Conservation (phyloP, 192 early-diverging fungal species). For the Coemansia furcata region DNA sequence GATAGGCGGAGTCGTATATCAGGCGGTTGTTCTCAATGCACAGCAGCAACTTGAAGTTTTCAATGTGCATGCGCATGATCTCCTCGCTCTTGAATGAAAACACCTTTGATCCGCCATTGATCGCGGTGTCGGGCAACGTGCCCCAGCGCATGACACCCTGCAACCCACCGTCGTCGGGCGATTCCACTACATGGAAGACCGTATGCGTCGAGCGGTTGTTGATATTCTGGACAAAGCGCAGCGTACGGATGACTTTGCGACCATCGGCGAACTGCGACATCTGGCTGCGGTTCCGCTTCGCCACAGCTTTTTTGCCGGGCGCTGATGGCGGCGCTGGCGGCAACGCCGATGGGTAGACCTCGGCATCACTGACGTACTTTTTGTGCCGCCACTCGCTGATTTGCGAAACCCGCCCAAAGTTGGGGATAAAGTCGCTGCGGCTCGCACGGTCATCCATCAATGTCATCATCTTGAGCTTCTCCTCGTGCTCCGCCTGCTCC, state of each 20-base stretch:
- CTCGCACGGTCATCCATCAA: constrained; percentile 61
- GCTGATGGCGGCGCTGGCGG: constrained; percentile 10
- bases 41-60: constrained; percentile 51
- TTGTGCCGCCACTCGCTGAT: constrained; percentile 69
- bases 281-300: constrained; percentile 43
- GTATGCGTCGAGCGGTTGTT: constrained; percentile 58
- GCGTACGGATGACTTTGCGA: constrained; percentile 63
- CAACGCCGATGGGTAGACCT: constrained; percentile 43
- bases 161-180: constrained; percentile 48
- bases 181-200: constrained; percentile 60
- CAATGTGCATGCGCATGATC: constrained; percentile 52
- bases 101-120: constrained; percentile 64
- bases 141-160: constrained; percentile 72
- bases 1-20: constrained; percentile 45
- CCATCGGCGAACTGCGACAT: constrained; percentile 56
- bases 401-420: constrained; percentile 67
- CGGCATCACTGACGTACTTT: constrained; percentile 55
- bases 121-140: constrained; percentile 58
- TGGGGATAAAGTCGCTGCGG: constrained; percentile 61
- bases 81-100: constrained; percentile 50
- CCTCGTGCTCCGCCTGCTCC: constrained; percentile 64
- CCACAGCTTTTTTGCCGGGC: constrained; percentile 26
- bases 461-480: constrained; percentile 66
- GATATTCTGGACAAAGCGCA: constrained; percentile 62
- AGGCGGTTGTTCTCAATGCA: constrained; percentile 51